Conservation (phyloP, 108 stramenopile species). For the Cyclotella baltica region DNA sequence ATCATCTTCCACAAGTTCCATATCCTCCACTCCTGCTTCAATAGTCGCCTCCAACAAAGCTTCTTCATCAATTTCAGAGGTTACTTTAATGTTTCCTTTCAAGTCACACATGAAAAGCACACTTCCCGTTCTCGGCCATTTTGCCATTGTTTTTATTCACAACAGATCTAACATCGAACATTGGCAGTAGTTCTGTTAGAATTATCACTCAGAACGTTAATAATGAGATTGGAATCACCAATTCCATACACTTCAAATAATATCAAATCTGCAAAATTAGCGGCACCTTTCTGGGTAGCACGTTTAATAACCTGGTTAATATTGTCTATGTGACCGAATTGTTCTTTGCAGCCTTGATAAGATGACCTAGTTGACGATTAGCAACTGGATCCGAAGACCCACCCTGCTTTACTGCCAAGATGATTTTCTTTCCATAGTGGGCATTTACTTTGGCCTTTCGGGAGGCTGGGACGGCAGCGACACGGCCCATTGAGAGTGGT, state of each 20-base stretch:
- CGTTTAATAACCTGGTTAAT: slow-evolving; percentile 90
- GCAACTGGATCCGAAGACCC: slow-evolving; percentile 82
- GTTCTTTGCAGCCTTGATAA: slow-evolving; percentile 88
- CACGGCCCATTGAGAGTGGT: slow-evolving; percentile 85
- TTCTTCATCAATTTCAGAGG: slow-evolving; percentile 67
- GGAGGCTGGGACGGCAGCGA: slow-evolving; percentile 87
- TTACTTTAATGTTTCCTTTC: slow-evolving; percentile 80
- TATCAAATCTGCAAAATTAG: slow-evolving; percentile 81
- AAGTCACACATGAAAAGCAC: slow-evolving; percentile 91
- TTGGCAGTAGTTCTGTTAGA: slow-evolving; percentile 85
- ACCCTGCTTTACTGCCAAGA: slow-evolving; percentile 91
- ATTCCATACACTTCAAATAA: slow-evolving; percentile 85
- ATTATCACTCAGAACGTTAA: slow-evolving; percentile 89
- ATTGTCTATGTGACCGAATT: slow-evolving; percentile 87
- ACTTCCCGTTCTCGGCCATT: slow-evolving; percentile 85
- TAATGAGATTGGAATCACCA: slow-evolving; percentile 76
- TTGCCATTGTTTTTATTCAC: slow-evolving; percentile 82
- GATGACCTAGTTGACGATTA: slow-evolving; percentile 72
- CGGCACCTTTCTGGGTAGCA: slow-evolving; percentile 79
- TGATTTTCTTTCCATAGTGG: slow-evolving; percentile 88
- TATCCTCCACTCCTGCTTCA: slow-evolving; percentile 87
- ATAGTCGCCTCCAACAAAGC: slow-evolving; percentile 81
- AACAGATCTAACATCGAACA: slow-evolving; percentile 78
- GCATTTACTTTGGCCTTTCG: slow-evolving; percentile 89
- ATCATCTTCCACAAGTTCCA: slow-evolving; percentile 68